Conservation (phyloP, 306 rosid species). For the Casuarina glauca region DNA sequence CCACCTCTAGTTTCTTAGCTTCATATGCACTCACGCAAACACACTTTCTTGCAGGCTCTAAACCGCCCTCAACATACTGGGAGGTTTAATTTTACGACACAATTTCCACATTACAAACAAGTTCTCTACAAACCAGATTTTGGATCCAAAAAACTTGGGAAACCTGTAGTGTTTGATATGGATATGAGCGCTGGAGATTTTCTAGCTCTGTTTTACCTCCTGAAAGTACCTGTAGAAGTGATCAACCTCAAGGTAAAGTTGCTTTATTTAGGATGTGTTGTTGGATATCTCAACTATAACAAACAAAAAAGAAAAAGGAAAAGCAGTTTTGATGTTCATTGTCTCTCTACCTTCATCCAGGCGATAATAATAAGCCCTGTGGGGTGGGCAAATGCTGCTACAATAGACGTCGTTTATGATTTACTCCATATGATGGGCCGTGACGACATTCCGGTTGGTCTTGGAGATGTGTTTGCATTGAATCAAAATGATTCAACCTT, state of each 20-base stretch:
- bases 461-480: constrained; percentile 66
- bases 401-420: constrained; percentile 77
- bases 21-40: no score
- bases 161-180: constrained; percentile 86
- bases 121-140: constrained; percentile 65
- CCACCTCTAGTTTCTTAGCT: no score
- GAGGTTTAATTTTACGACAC: constrained; percentile 72
- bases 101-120: constrained; percentile 73
- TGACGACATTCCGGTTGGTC: constrained; percentile 83
- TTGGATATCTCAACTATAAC: background rate
- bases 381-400: constrained; percentile 95
- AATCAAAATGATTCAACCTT: constrained; percentile 59
- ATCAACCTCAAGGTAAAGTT: constrained; percentile 70
- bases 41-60: constrained; percentile 33
- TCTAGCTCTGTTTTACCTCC: constrained; percentile 73
- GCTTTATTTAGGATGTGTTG: background rate
- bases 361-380: constrained; percentile 87
- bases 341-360: constrained; percentile 32
- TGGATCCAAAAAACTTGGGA: constrained; percentile 50
- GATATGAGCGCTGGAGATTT: constrained; percentile 99
- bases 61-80: constrained; percentile 54
- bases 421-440: constrained; percentile 97
- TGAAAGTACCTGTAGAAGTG: constrained; percentile 76
- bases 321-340: background rate
- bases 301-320: background rate